Percentiles rank a stretch among this genome's conserved stretches.
Evolutionary conservation across 306 rosid genomes (phyloP).

Genomic region (Dalbergia cultrata): DNA sequence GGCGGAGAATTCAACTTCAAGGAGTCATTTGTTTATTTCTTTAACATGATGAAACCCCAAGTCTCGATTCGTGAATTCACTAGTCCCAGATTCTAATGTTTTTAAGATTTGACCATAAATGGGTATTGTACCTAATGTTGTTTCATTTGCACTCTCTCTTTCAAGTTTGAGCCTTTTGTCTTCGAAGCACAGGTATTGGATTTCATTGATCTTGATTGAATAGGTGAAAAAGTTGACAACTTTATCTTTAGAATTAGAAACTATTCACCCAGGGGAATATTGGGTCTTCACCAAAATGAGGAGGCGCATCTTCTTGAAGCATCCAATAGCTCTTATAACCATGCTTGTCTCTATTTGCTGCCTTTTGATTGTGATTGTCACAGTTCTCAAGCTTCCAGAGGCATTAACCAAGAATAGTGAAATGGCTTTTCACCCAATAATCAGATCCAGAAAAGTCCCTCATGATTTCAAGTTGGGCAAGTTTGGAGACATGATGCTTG

Average conservation of each 20-base stretch:
- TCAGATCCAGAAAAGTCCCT: no score
- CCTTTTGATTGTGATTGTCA: no score
- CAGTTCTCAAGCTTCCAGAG: no score
- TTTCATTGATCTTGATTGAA: background rate
- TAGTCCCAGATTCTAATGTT: background rate
- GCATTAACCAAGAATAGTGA: no score
- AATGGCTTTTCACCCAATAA: no score
- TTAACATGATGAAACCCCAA: background rate
- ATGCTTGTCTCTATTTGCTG: no score
- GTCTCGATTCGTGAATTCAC: background rate
- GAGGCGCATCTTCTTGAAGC: no score
- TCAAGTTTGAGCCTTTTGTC: conserved; percentile 13
- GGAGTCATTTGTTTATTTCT: background rate
- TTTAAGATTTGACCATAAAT: background rate
- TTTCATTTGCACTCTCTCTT: background rate
- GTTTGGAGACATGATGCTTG: no score
- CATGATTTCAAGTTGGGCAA: no score
- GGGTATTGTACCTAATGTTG: conserved; percentile 2
- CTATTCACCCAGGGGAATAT: background rate
- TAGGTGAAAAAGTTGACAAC: conserved; percentile 18
- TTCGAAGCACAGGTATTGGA: background rate
- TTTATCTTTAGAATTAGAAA: conserved; percentile 15
- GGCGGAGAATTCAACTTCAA: conserved; percentile 5
- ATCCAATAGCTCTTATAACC: no score
- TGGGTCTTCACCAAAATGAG: conserved; percentile 15